Percentiles rank a stretch among this genome's conserved stretches.
Conservation (phyloP, 2,329 filamentous ascomycete genomes). For the Alternaria sp. region DNA sequence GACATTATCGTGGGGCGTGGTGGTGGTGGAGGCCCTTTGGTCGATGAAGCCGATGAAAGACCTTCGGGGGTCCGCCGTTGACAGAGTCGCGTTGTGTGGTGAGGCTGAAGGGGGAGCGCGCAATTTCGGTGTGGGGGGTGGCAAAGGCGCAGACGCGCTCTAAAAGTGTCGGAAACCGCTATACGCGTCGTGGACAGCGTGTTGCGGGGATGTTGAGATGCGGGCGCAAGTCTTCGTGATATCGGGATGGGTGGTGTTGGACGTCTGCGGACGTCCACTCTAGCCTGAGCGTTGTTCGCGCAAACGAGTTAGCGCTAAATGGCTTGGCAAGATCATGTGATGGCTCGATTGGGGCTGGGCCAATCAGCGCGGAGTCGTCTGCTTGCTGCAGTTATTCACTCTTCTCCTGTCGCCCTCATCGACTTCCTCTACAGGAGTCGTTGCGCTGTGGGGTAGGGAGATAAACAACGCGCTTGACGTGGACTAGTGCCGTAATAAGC, state of each 20-base stretch:
- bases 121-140: conserved; percentile 39
- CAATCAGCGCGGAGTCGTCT: conserved; percentile 13
- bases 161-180: conserved; percentile 27
- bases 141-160: conserved; percentile 41
- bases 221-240: conserved; percentile 44
- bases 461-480: conserved; percentile 31
- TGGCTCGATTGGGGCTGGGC: conserved; percentile 1
- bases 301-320: conserved; percentile 17
- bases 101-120: conserved; percentile 38
- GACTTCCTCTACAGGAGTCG: conserved; percentile 15
- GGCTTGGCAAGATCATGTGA: conserved; percentile 33
- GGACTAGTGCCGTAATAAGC: conserved; percentile 34
- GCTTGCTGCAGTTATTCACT: conserved; percentile 5
- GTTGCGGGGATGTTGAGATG: conserved; percentile 49
- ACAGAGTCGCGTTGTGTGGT: conserved; percentile 42
- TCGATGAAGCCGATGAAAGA: conserved; percentile 45
- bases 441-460: conserved; percentile 13
- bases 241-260: conserved; percentile 43
- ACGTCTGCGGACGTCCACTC: conserved; percentile 23
- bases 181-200: conserved; percentile 49
- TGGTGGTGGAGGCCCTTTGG: conserved; percentile 35
- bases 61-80: conserved; percentile 40
- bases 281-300: conserved; percentile 22
- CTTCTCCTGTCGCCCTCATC: not conserved
- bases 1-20: conserved; percentile 47